These are phyloP conservation scores for Globisporangium radiosum DNA, from an alignment of 352 stramenopile genomes.

Conservation along the genomic window DNA sequence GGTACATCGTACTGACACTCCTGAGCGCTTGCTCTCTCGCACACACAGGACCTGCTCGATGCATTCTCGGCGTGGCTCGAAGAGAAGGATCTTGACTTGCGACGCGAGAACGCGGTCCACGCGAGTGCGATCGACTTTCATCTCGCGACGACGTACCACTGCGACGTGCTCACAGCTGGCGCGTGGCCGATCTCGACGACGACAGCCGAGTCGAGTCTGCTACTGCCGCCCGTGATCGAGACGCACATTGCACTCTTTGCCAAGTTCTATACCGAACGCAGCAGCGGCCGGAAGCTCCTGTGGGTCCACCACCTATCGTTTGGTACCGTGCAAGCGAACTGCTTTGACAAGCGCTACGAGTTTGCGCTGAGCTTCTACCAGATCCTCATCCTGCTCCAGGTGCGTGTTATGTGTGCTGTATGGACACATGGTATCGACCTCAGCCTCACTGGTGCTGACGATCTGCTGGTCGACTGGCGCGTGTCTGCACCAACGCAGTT, in stretches of 20 bases:
- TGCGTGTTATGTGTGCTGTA: constrained; percentile 10
- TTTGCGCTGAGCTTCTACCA: constrained; percentile 82
- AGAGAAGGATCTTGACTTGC: constrained; percentile 48
- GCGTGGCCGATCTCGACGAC: constrained; percentile 78
- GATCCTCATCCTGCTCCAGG: constrained; percentile 72
- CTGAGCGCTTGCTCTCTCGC: background rate
- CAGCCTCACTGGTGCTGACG: too few species aligned
- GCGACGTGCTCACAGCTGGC: constrained; percentile 75
- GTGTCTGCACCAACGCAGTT: constrained; percentile 30
- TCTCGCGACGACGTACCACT: constrained; percentile 55
- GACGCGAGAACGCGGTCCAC: constrained; percentile 25
- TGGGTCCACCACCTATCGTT: constrained; percentile 79
- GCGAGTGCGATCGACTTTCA: constrained; percentile 48
- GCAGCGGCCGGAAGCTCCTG: constrained; percentile 67
- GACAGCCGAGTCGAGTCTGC: constrained; percentile 35
- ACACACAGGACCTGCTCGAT: constrained; percentile 48
- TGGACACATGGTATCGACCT: too few species aligned
- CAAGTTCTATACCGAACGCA: constrained; percentile 76
- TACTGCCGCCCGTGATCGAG: constrained; percentile 52
- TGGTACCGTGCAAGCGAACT: constrained; percentile 58
- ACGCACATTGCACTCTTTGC: constrained; percentile 66
- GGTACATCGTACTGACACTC: too few species aligned
- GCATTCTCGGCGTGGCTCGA: constrained; percentile 69
- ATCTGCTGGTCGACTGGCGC: too few species aligned
- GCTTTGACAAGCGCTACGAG: constrained; percentile 74